Evolutionary conservation across 108 stramenopile species (phyloP), one percentile per base, ranked within the genome.

Genomic region (Cyclotella cryptica): DNA sequence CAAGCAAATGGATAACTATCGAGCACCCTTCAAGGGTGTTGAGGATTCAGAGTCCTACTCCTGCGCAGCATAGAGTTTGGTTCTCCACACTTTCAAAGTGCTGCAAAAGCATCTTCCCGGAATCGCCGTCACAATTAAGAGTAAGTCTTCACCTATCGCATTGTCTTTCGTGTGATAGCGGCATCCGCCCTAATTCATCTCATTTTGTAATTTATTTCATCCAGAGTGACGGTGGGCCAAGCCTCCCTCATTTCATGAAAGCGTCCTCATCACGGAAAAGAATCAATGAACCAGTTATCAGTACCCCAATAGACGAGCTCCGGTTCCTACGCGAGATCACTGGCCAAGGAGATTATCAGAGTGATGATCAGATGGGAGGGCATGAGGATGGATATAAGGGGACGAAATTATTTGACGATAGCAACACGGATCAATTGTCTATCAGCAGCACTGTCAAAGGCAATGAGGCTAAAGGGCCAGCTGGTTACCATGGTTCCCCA

Each of bases 61-160:
- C 69, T 18, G 77, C 77, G 7, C 69, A 78, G 64, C 77, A 78
- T 65, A 46, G 77, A 46, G 67, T 78, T 29, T 78, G 77, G 77
- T 78, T 71, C 28, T 65, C 68, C 17, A 66, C 69, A 14, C 69
- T 78, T n/a, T 71, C 77, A 15, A 78, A 78, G 40, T 64, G 69
- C 42, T 78, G 77, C 77, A 63, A 51, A 55, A 78, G 65, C 59
- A 58, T 51, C 12, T 30, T n/a, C 10, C 65, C 54, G 41, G 41
- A 71, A 17, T 62, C 24, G 0, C 12, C 69, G 29, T 65, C 69
- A 17, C 69, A 49, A 26, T 45, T 42, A 8, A 12, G 19, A 62
- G 72, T 74, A 64, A 74, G 72, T 17, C 14, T 24, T 13, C 3
- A 51, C 8, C n/a, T 51, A 51, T 35, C 35, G 6, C 35, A 5